These are phyloP conservation scores for Dipodascopsis uninucleata DNA, from an alignment of 805 yeast species.

Conservation along the genomic window DNA sequence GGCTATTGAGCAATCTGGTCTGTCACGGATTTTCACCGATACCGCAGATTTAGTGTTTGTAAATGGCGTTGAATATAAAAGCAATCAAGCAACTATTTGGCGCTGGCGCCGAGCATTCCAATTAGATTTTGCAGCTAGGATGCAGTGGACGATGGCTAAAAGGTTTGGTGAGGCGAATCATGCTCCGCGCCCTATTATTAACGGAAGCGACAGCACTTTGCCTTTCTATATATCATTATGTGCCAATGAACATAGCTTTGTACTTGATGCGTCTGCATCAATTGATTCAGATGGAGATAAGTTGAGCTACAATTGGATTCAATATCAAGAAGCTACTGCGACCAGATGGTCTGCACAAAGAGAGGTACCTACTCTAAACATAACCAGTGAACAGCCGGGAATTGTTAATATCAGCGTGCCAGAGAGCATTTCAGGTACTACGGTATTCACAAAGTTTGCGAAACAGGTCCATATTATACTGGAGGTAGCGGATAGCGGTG, in stretches of 20 bases:
- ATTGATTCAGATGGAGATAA: slow-evolving; percentile 9
- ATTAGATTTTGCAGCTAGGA: slow-evolving; percentile 9
- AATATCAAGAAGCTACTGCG: slow-evolving; percentile 4
- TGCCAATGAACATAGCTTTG: background rate
- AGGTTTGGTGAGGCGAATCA: slow-evolving; percentile 2
- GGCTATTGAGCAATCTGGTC: background rate
- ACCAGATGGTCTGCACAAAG: background rate
- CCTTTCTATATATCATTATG: background rate
- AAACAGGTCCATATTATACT: too few species aligned
- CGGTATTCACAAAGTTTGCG: too few species aligned
- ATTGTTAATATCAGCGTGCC: too few species aligned
- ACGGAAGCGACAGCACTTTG: slow-evolving; percentile 1
- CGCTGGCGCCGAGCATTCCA: slow-evolving; percentile 11
- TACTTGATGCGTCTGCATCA: slow-evolving; percentile 5
- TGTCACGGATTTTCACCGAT: background rate
- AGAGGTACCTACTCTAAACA: slow-evolving; percentile 4
- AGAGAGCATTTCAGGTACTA: too few species aligned
- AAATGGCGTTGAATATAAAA: background rate
- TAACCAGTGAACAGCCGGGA: too few species aligned
- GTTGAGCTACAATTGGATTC: slow-evolving; percentile 5
- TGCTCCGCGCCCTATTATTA: slow-evolving; percentile 3
- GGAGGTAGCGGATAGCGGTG: too few species aligned
- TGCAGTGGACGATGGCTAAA: slow-evolving; percentile 7
- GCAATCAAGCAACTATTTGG: slow-evolving; percentile 10
- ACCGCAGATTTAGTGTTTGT: slow-evolving; percentile 6